Conservation (phyloP, 2,329 filamentous ascomycete species). For the Neofusicoccum laricinum region DNA sequence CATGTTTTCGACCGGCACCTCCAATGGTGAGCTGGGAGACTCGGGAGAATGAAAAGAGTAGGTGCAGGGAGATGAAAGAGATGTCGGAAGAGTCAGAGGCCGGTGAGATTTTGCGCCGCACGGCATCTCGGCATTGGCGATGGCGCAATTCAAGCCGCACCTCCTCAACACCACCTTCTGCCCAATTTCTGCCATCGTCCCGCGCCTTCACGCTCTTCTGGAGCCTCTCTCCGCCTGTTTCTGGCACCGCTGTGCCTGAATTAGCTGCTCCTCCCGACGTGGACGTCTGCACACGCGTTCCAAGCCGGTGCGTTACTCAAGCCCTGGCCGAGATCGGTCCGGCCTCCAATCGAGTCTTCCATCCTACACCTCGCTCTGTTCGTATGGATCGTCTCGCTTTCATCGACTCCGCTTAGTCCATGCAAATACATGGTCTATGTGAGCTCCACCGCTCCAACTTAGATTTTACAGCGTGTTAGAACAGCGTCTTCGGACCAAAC, state of each 20-base stretch:
- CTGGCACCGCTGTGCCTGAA: too few relatives aligned
- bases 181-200: background rate
- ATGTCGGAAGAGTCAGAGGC: background rate
- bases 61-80: background rate
- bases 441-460: too few relatives aligned
- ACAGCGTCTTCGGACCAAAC: too few relatives aligned
- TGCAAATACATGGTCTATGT: too few relatives aligned
- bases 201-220: background rate
- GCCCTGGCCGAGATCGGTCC: too few relatives aligned
- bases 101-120: background rate
- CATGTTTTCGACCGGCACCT: background rate
- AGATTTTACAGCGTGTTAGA: too few relatives aligned
- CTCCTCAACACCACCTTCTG: background rate
- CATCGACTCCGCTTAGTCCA: rapidly evolving
- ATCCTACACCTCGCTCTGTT: too few relatives aligned
- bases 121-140: background rate
- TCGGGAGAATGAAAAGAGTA: background rate
- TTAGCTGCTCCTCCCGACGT: too few relatives aligned
- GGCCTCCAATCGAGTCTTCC: too few relatives aligned
- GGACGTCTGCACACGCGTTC: too few relatives aligned
- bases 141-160: background rate
- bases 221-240: background rate
- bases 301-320: too few relatives aligned
- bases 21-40: background rate
- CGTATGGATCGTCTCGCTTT: too few relatives aligned